A percentile compares a stretch with the other conserved stretches of the same genome.
Evolutionary conservation across 495 filamentous ascomycete species (phyloP).

Genomic region (Melanomma pulvis-pyrius): DNA sequence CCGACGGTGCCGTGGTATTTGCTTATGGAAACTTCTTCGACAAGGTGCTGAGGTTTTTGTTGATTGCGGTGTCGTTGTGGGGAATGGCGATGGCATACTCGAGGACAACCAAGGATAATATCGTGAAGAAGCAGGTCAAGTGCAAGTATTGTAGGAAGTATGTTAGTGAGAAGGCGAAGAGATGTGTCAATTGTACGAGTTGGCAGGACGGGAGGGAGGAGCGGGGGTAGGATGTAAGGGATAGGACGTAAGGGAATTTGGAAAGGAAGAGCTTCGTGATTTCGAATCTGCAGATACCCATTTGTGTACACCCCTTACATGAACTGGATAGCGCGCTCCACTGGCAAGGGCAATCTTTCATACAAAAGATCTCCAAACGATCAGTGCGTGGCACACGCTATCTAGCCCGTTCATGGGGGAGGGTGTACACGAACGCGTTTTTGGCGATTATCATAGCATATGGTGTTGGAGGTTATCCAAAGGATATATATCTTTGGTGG

Average conservation of each 20-base stretch:
- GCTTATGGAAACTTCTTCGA: conserved; percentile 63
- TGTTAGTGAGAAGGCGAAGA: conserved; percentile 65
- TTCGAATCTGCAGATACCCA: not conserved
- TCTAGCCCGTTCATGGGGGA: too few relatives aligned
- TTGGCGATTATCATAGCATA: too few relatives aligned
- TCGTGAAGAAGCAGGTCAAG: conserved; percentile 70
- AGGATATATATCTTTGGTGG: too few relatives aligned
- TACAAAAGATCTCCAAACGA: too few relatives aligned
- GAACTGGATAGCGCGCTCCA: too few relatives aligned
- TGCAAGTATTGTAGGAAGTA: conserved; percentile 73
- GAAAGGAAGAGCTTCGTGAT: not conserved
- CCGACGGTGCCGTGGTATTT: conserved; percentile 56
- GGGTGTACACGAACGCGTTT: too few relatives aligned
- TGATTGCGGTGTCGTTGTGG: conserved; percentile 68
- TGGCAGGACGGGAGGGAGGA: conserved; percentile 81
- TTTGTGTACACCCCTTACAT: too few relatives aligned
- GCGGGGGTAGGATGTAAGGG: conserved; percentile 1
- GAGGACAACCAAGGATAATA: conserved; percentile 60
- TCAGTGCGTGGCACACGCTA: too few relatives aligned
- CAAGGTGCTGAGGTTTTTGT: conserved; percentile 65
- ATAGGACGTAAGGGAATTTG: not conserved
- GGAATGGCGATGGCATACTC: conserved; percentile 67
- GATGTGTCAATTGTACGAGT: conserved; percentile 73
- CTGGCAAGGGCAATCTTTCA: too few relatives aligned
- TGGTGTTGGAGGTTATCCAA: too few relatives aligned